Evolutionary conservation across 1,139 yeast genomes (phyloP).

Genomic region (Taphrina wiesneri): DNA sequence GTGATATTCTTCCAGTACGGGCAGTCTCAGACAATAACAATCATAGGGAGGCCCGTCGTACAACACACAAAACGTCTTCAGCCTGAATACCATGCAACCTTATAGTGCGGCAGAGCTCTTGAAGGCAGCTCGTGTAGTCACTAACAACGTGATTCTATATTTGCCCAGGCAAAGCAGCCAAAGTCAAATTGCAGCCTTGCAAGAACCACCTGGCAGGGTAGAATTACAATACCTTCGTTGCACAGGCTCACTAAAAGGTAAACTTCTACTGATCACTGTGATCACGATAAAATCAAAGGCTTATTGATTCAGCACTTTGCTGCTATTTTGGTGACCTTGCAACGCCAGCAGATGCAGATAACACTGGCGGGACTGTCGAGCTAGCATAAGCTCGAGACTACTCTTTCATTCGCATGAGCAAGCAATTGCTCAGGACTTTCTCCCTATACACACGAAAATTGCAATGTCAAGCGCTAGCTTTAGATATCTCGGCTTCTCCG

Average conservation of each 20-base stretch:
- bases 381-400: neutral
- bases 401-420: too few species aligned
- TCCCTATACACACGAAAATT: too few species aligned
- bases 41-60: constrained; percentile 34
- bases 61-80: constrained; percentile 25
- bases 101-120: constrained; percentile 27
- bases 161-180: constrained; percentile 33
- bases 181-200: constrained; percentile 28
- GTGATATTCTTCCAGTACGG: neutral
- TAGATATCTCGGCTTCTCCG: neutral
- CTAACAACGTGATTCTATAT: constrained; percentile 27
- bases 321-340: constrained; percentile 31
- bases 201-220: constrained; percentile 19
- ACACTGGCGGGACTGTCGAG: neutral
- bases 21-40: neutral
- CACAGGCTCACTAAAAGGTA: constrained; percentile 27
- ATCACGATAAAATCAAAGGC: neutral
- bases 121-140: constrained; percentile 12
- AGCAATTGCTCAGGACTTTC: too few species aligned
- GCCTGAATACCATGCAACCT: constrained; percentile 34
- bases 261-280: neutral
- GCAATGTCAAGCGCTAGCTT: neutral
- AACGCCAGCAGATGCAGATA: neutral
- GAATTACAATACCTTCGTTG: constrained; percentile 30
- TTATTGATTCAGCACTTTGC: constrained; percentile 16